Evolutionary conservation across 768 basidiomycete species (phyloP), one percentile per base, ranked within the genome.

Genomic region (Suillus plorans): DNA sequence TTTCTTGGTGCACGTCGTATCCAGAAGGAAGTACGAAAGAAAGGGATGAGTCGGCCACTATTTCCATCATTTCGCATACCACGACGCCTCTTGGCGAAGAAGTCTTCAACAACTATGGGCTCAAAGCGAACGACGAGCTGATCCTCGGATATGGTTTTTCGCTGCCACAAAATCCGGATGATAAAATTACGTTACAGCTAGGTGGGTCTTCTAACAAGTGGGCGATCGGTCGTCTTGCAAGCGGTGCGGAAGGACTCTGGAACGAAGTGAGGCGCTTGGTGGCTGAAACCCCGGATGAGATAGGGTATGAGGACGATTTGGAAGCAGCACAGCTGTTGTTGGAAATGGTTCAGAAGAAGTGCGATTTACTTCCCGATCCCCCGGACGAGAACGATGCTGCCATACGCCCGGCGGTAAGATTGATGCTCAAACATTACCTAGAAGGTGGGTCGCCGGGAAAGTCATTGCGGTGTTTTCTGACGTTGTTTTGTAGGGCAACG

Each of bases 121-220:
- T 89, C 0, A 97, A 97, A 73, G 87, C 94, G 0, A 96, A 97
- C 74, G 84, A 92, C 34, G 93, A 96, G 75, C 84, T 98, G 52
- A 86, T 98, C 55, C 83, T 98, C 5, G 94, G 92, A 6, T 98
- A 97, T 71, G 96, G 97, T 1, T 99, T 98, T 77, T 86, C 91
- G 0, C 73, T 96, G 4, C 78, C 84, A 2, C 67, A 86, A 36
- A 97, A 97, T 68, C 90, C 90, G 0, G 92, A 95, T 71, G 96
- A 97, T 71, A 92, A 90, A 0, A 90, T 96, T 69, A 81, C 91
- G 1, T 84, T 97, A 41, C 89, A 89, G 66, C 78, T 97, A 47
- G 90, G 90, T 16, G 88, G 90, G 1, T 62, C 70, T 1, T 64
- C 60, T 1, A 71, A 74, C 1, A 83, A 78, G 69, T 91, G 90